Percentiles rank a stretch among this genome's conserved stretches.
Conservation (phyloP, 108 stramenopile species). For the Fragilaria radians region DNA sequence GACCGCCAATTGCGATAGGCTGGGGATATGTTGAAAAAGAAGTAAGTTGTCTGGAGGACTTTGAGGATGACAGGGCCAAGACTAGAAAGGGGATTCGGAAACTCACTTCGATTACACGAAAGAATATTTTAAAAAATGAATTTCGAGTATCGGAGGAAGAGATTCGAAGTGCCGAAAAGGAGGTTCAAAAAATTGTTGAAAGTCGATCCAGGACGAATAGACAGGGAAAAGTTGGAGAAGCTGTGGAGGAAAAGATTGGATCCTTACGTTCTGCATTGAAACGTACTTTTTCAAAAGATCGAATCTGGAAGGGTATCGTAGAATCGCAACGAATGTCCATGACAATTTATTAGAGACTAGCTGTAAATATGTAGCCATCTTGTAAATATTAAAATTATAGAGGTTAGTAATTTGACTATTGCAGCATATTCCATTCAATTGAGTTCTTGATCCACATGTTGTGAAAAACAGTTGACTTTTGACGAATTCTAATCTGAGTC, state of each 20-base stretch:
- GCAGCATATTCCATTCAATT: no score
- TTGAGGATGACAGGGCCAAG: constrained; percentile 25
- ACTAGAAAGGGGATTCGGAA: constrained; percentile 12
- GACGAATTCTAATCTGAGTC: no score
- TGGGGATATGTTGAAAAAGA: constrained; percentile 41
- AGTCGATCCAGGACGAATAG: constrained; percentile 12
- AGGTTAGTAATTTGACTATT: no score
- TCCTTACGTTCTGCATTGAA: constrained; percentile 6
- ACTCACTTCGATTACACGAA: constrained; percentile 32
- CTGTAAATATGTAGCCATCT: no score
- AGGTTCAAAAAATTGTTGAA: constrained; percentile 25
- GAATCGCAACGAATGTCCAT: not conserved
- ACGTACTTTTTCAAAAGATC: constrained; percentile 2
- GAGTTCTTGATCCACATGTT: no score
- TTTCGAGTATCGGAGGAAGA: constrained; percentile 35
- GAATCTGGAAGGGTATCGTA: not conserved
- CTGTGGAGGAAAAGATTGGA: constrained; percentile 11
- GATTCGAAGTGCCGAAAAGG: constrained; percentile 25
- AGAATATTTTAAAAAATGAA: constrained; percentile 31
- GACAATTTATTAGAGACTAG: no score
- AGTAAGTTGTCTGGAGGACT: constrained; percentile 28
- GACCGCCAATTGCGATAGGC: constrained; percentile 47
- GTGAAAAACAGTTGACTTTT: no score
- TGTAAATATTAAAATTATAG: no score
- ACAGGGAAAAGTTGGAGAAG: constrained; percentile 9